Base-by-base conservation (phyloP, 805 yeast species). In the Candida sanyiensis region DNA sequence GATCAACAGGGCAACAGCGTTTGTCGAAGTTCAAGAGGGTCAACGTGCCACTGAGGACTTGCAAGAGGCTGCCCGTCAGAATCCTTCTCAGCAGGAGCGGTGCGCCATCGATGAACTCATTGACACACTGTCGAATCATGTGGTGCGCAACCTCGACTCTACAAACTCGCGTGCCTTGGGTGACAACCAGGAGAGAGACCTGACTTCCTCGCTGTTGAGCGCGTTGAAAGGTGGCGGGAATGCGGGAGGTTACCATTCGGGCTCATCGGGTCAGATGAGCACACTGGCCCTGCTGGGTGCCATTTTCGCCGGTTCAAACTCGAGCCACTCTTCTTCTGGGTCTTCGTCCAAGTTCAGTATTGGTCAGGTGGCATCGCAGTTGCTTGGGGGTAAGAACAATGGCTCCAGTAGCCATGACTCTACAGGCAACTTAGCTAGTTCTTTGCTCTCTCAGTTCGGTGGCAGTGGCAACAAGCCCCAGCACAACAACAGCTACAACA, bases 11-110 rank as follows among this genome's bases (percentile, higher is more conserved):
- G 56, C 58, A 1, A 33, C 34, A 7, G 49, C 49, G 6, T 44
- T 44, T 17, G 29, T 51, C 10, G 29, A 46, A 17, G 18, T 42
- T 10, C 42, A 46, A 4, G 39, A 50, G 22, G 49, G 42, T 16
- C 44, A 50, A 24, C 38, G 41, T 30, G 58, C 59, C 10, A 40
- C 51, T 21, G 38, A 46, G 17, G 54, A 49, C 23, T 37, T 55
- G 16, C 36, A 49, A 29, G 37, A 45, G 20, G 59, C 59, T 5
- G 43, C 50, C 3, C 26, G 40, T 18, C 31, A 35, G 44, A 46
- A 49, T 26, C 58, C 59, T 15, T 26, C 46, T 5, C 26, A 22
- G 9, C 39, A 49, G 15, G 50, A 55, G 32, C 27, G 40, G 8
- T 11, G 20, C 3, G 34, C 34, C n/a, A 55, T 55, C 35, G 56